Percentiles rank a stretch among this genome's conserved stretches.
Conservation (phyloP, 2,329 filamentous ascomycete species). For the Exophiala viscosa region DNA sequence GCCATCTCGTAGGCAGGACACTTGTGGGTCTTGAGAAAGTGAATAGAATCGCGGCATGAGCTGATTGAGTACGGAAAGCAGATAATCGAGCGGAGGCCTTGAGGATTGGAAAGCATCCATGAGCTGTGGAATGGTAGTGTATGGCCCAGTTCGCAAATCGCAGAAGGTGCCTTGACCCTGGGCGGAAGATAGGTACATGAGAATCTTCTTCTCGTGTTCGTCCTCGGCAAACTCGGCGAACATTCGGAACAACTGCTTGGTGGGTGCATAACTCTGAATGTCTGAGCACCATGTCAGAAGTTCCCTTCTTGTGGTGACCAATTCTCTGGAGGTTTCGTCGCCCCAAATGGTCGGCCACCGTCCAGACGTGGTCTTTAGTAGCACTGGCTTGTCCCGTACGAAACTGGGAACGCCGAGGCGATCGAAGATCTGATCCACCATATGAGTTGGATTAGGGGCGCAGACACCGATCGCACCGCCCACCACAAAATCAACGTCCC, state of each 20-base stretch:
- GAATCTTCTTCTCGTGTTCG: conserved; percentile 80
- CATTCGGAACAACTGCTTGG: conserved; percentile 78
- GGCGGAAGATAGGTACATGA: conserved; percentile 78
- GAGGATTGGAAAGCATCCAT: conserved; percentile 88
- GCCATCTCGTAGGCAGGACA: conserved; percentile 66
- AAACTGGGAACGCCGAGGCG: conserved; percentile 75
- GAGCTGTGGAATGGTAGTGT: conserved; percentile 80
- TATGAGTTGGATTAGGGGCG: conserved; percentile 72
- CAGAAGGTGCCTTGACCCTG: conserved; percentile 93
- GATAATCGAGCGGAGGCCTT: conserved; percentile 76
- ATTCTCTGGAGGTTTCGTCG: conserved; percentile 75
- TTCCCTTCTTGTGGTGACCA: conserved; percentile 86
- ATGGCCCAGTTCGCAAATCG: conserved; percentile 83
- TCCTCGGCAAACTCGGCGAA: conserved; percentile 80
- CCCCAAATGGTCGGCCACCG: conserved; percentile 99
- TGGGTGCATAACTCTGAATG: conserved; percentile 86
- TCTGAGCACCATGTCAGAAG: conserved; percentile 95
- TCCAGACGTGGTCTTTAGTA: conserved; percentile 72
- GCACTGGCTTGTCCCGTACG: conserved; percentile 76
- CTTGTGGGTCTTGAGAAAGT: conserved; percentile 89
- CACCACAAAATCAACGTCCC: conserved; percentile 86
- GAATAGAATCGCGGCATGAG: conserved; percentile 99
- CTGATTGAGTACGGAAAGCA: conserved; percentile 76
- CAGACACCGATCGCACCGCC: conserved; percentile 92
- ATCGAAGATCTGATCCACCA: conserved; percentile 82